Conservation (phyloP, 139 green algal genomes). For the Deuterostichococcus epilithicus region DNA sequence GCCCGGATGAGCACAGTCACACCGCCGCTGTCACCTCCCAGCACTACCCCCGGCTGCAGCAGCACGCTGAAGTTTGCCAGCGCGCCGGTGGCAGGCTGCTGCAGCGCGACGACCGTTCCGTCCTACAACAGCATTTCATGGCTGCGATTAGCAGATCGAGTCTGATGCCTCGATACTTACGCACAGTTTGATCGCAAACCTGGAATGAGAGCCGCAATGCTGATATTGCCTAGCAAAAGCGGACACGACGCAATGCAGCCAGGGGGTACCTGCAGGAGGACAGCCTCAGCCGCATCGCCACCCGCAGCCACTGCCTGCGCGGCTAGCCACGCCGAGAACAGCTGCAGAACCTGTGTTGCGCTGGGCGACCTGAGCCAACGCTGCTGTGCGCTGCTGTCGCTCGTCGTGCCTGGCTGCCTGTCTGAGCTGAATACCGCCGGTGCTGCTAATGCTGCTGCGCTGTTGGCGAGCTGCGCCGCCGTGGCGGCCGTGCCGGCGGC, state of each 20-base stretch:
- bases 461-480: too few relatives aligned
- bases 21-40: neutral
- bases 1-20: neutral
- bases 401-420: neutral
- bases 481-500: too few relatives aligned
- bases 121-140: constrained; percentile 7
- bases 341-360: neutral
- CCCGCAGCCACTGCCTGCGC: neutral
- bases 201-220: too few relatives aligned
- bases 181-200: too few relatives aligned
- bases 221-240: too few relatives aligned
- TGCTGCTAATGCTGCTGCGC: too few relatives aligned
- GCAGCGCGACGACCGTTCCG: constrained; percentile 6
- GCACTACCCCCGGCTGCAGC: neutral
- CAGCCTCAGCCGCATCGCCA: too few relatives aligned
- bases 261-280: neutral
- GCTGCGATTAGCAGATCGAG: too few relatives aligned
- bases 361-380: constrained; percentile 3
- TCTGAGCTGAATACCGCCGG: too few relatives aligned
- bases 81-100: neutral
- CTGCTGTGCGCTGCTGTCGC: neutral
- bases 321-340: constrained; percentile 15
- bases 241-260: too few relatives aligned
- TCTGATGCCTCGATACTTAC: too few relatives aligned
- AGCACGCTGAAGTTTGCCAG: neutral